Percentiles rank a stretch among this genome's conserved stretches.
phyloP scores from a whole-genome alignment of 306 rosid genomes.

The Ziziphus jujuba region DNA sequence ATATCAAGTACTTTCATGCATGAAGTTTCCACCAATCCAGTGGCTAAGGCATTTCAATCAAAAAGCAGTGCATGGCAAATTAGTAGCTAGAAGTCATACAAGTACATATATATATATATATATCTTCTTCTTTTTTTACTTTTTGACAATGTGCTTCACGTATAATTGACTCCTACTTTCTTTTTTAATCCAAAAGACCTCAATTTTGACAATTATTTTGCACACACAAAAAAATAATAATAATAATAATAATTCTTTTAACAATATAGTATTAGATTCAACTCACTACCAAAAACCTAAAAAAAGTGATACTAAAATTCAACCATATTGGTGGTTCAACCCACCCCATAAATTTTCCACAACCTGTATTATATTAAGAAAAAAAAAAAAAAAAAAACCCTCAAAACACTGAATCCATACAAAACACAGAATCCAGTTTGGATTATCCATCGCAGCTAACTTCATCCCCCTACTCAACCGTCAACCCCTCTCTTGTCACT shows the following conservation, averaged over 20 bases:
- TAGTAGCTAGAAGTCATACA: too few species aligned
- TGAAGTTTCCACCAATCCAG: too few species aligned
- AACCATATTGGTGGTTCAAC: conserved; percentile 63
- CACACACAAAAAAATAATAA: conserved; percentile 19
- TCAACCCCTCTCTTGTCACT: too few species aligned
- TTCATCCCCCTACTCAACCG: conserved; percentile 33
- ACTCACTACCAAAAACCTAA: conserved; percentile 6
- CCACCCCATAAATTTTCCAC: conserved; percentile 30
- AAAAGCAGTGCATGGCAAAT: too few species aligned
- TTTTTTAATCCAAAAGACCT: conserved; percentile 22
- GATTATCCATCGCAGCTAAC: conserved; percentile 35
- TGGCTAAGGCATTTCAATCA: too few species aligned
- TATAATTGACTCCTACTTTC: neutral
- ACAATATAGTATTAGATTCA: neutral
- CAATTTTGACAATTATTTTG: conserved; percentile 35
- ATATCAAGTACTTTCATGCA: too few species aligned
- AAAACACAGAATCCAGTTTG: conserved; percentile 39
- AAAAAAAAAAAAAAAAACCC: too few species aligned
- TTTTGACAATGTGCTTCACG: too few species aligned
- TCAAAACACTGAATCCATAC: conserved; percentile 16
- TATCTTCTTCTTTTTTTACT: too few species aligned
- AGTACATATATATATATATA: too few species aligned
- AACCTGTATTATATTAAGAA: neutral
- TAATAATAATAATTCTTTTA: too few species aligned
- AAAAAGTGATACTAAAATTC: conserved; percentile 32